A percentile compares a stretch with the other conserved stretches of the same genome.
phyloP scores from a whole-genome alignment of 2,329 filamentous ascomycete species.

The Metarhizium album region DNA sequence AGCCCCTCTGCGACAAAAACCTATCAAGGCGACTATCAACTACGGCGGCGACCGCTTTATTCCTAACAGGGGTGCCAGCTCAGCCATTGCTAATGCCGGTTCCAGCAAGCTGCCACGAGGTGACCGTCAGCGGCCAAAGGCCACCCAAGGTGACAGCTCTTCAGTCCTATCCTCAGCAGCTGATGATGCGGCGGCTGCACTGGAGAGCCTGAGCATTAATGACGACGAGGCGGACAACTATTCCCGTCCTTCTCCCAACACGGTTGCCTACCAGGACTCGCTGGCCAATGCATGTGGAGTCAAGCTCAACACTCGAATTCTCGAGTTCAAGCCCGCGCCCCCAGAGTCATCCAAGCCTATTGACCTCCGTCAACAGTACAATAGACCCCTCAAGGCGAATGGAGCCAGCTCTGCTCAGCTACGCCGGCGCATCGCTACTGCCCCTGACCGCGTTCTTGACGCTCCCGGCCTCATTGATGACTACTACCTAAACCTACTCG shows the following conservation, averaged over 20 bases:
- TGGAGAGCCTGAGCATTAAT: slow-evolving; percentile 67
- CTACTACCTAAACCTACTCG: slow-evolving; percentile 97
- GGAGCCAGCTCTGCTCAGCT: slow-evolving; percentile 70
- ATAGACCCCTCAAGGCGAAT: slow-evolving; percentile 78
- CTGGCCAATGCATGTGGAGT: slow-evolving; percentile 87
- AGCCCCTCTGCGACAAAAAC: slow-evolving; percentile 38
- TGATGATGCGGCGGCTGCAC: slow-evolving; percentile 67
- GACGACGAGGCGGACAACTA: slow-evolving; percentile 61
- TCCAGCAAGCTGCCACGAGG: slow-evolving; percentile 69
- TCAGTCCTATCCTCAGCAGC: slow-evolving; percentile 66
- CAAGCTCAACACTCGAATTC: slow-evolving; percentile 85
- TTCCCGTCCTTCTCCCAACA: slow-evolving; percentile 73
- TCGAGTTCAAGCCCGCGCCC: slow-evolving; percentile 96
- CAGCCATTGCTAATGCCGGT: slow-evolving; percentile 71
- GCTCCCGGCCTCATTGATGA: slow-evolving; percentile 93
- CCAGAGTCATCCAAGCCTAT: slow-evolving; percentile 98
- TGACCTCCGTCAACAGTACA: slow-evolving; percentile 95
- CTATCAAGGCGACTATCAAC: slow-evolving; percentile 68
- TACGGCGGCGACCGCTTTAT: slow-evolving; percentile 91
- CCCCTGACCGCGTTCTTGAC: slow-evolving; percentile 91
- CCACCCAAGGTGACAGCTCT: slow-evolving; percentile 59
- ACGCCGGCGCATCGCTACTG: slow-evolving; percentile 83
- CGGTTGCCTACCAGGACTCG: slow-evolving; percentile 84
- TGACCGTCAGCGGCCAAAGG: slow-evolving; percentile 64
- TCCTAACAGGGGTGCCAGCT: slow-evolving; percentile 83